Conservation (phyloP, 2,329 filamentous ascomycete genomes). For the Cladobotryum protrusum region DNA sequence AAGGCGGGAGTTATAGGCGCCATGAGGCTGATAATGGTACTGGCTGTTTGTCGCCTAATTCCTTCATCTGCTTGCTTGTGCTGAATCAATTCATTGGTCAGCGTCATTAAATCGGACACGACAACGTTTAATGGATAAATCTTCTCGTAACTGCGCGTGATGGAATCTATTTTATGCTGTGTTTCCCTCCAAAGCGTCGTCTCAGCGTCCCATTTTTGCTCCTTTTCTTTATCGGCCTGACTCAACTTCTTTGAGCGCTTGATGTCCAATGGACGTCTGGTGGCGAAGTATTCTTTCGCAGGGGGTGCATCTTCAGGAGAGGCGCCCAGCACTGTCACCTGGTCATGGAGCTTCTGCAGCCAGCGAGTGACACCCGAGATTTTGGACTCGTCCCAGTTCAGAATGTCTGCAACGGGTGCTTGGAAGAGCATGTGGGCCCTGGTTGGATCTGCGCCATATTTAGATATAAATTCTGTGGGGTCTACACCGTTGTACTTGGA, state of each 20-base stretch:
- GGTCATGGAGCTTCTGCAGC: constrained; percentile 61
- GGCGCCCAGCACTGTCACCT: constrained; percentile 34
- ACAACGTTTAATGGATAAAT: constrained; percentile 77
- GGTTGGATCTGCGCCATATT: constrained; percentile 76
- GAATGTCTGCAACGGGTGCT: constrained; percentile 73
- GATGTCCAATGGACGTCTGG: constrained; percentile 14
- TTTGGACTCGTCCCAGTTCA: constrained; percentile 83
- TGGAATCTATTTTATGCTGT: constrained; percentile 60
- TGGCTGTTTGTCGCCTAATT: constrained; percentile 44
- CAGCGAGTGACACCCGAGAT: constrained; percentile 78
- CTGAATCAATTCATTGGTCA: constrained; percentile 63
- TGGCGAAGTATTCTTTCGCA: constrained; percentile 33
- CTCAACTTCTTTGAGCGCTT: constrained; percentile 15
- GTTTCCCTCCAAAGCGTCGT: constrained; percentile 55
- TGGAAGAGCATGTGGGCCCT: constrained; percentile 85
- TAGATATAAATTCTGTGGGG: constrained; percentile 63
- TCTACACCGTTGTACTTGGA: constrained; percentile 91
- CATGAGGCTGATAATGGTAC: constrained; percentile 61
- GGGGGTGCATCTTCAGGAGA: constrained; percentile 12
- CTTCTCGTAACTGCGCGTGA: constrained; percentile 62
- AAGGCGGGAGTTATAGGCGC: constrained; percentile 77
- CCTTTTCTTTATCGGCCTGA: constrained; percentile 26
- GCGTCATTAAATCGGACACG: constrained; percentile 73
- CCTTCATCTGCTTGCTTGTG: constrained; percentile 32
- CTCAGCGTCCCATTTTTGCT: constrained; percentile 40